phyloP scores from a whole-genome alignment of 345 rosid species.

The Eutrema japonicum region DNA sequence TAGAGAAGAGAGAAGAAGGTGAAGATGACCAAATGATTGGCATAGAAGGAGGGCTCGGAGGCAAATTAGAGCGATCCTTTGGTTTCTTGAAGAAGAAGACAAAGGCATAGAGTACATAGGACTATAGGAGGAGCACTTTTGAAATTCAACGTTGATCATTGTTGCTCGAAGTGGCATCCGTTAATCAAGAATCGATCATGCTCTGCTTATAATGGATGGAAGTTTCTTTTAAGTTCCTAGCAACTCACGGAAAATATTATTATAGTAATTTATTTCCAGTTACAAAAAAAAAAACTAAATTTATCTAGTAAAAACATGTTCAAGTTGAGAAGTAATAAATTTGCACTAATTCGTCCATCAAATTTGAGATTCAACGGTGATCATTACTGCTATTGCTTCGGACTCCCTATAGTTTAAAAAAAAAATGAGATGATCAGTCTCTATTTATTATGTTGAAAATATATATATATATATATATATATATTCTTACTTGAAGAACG shows the following conservation, averaged over 20 bases:
- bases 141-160: background rate
- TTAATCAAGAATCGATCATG: slow-evolving; percentile 6
- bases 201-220: background rate
- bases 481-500: too few species aligned
- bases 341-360: background rate
- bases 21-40: slow-evolving; percentile 28
- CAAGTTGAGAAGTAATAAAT: background rate
- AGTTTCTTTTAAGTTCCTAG: too few species aligned
- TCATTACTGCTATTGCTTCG: background rate
- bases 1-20: slow-evolving; percentile 9
- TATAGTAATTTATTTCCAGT: too few species aligned
- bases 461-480: too few species aligned
- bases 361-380: slow-evolving; percentile 4
- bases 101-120: slow-evolving; percentile 1
- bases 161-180: background rate
- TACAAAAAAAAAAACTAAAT: too few species aligned
- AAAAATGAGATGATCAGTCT: too few species aligned
- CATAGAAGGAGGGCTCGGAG: slow-evolving; percentile 33
- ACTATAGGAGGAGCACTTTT: background rate
- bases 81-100: slow-evolving; percentile 24
- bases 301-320: background rate
- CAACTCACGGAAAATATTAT: too few species aligned
- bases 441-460: too few species aligned
- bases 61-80: background rate
- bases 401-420: background rate